phyloP scores from a whole-genome alignment of 768 basidiomycete species.

The Termitomyces sp. region DNA sequence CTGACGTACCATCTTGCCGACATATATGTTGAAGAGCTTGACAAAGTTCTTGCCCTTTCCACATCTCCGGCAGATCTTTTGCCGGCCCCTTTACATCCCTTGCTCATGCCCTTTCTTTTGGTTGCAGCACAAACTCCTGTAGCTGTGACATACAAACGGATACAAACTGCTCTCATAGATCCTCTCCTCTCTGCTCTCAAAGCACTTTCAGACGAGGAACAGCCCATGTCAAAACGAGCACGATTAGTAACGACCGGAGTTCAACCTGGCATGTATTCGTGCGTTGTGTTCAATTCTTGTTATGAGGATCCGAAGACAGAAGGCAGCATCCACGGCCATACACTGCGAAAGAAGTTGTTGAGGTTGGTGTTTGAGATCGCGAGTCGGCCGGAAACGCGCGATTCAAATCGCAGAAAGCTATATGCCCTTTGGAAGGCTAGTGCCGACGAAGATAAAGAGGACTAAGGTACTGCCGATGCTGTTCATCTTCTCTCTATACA shows the following conservation, averaged over 20 bases:
- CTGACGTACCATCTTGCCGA: constrained; percentile 85
- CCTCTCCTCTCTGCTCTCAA: constrained; percentile 60
- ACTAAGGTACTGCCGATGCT: constrained; percentile 10
- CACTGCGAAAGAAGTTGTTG: constrained; percentile 52
- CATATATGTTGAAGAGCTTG: constrained; percentile 85
- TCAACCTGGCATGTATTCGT: constrained; percentile 27
- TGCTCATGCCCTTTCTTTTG: constrained; percentile 65
- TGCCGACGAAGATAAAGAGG: constrained; percentile 32
- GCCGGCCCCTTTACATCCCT: constrained; percentile 24
- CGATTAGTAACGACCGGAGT: constrained; percentile 24
- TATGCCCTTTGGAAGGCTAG: constrained; percentile 74
- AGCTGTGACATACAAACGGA: constrained; percentile 63
- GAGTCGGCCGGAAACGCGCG: constrained; percentile 65
- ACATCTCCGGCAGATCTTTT: constrained; percentile 38
- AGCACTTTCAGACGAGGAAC: constrained; percentile 31
- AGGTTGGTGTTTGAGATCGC: constrained; percentile 67
- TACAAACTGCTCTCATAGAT: constrained; percentile 60
- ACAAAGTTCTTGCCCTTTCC: constrained; percentile 47
- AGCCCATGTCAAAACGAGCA: constrained; percentile 39
- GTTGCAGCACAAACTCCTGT: constrained; percentile 66
- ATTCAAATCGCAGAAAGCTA: constrained; percentile 76
- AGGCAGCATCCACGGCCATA: constrained; percentile 24
- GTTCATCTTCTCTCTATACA: neutral
- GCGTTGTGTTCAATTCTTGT: constrained; percentile 51
- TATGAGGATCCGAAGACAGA: constrained; percentile 33